A percentile compares a stretch with the other conserved stretches of the same genome.
Conservation (phyloP, 164 flowering plant genomes). For the Macadamia integrifolia region DNA sequence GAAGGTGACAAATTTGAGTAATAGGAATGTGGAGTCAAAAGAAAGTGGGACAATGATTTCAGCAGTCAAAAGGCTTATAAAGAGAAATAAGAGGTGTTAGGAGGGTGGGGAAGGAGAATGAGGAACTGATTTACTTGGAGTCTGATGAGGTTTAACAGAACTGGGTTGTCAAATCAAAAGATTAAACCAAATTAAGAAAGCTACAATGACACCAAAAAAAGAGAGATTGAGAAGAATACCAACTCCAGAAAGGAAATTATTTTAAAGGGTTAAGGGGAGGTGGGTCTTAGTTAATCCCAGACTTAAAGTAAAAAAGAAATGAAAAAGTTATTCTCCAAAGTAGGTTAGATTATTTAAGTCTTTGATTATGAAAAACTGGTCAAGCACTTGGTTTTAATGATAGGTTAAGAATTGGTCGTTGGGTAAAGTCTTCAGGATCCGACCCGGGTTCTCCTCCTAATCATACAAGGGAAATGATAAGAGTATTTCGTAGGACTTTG, state of each 20-base stretch:
- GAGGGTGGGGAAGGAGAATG: too few species aligned
- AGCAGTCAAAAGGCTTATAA: slow-evolving; percentile 2
- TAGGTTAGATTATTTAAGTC: neutral
- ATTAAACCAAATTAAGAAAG: neutral
- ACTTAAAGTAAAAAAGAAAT: neutral
- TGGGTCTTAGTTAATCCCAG: neutral
- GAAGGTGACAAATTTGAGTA: neutral
- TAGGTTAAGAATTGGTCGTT: neutral
- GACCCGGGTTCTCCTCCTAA: too few species aligned
- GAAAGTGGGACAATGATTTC: slow-evolving; percentile 8
- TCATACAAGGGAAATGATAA: too few species aligned
- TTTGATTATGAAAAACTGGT: slow-evolving; percentile 7
- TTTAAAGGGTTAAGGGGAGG: neutral
- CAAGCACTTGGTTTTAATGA: slow-evolving; percentile 5
- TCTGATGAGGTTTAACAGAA: slow-evolving; percentile 8
- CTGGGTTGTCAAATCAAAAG: neutral
- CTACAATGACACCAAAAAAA: neutral
- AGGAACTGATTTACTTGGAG: neutral
- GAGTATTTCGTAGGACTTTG: too few species aligned
- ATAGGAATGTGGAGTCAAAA: slow-evolving; percentile 3
- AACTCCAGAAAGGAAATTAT: neutral
- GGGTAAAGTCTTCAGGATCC: too few species aligned
- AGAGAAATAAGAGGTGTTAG: neutral
- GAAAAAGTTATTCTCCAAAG: neutral
- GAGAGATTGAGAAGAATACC: neutral